These are phyloP conservation scores for Umbelopsis sp. DNA, from an alignment of 371 early-diverging fungal species.

Conservation along the genomic window DNA sequence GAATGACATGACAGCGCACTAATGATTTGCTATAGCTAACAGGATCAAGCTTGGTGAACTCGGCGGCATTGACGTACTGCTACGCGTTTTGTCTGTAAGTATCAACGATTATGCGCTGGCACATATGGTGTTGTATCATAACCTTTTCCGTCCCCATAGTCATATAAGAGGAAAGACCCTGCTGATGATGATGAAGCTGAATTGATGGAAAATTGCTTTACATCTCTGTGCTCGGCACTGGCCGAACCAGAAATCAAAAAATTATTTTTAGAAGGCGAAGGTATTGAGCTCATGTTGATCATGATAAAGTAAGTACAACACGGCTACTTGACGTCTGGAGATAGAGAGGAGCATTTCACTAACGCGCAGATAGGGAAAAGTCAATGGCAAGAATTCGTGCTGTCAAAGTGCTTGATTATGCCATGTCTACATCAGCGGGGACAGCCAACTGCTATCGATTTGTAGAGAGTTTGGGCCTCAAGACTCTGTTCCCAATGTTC, in stretches of 20 bases:
- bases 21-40: slow-evolving; percentile 47
- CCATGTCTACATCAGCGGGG: slow-evolving; percentile 65
- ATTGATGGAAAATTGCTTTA: slow-evolving; percentile 89
- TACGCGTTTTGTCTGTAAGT: slow-evolving; percentile 65
- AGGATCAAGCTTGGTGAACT: slow-evolving; percentile 63
- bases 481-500: slow-evolving; percentile 78
- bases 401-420: slow-evolving; percentile 87
- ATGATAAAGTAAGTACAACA: slow-evolving; percentile 68
- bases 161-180: slow-evolving; percentile 80
- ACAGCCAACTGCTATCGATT: slow-evolving; percentile 65
- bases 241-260: slow-evolving; percentile 66
- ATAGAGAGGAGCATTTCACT: not conserved
- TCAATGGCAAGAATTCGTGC: slow-evolving; percentile 81
- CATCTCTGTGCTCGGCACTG: slow-evolving; percentile 71
- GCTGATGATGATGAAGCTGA: slow-evolving; percentile 84
- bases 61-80: slow-evolving; percentile 76
- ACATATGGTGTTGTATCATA: not conserved
- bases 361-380: slow-evolving; percentile 60
- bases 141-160: slow-evolving; percentile 24
- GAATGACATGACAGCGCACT: not conserved
- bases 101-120: no score
- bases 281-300: slow-evolving; percentile 90
- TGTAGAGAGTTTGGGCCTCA: slow-evolving; percentile 80
- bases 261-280: slow-evolving; percentile 81
- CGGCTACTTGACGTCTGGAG: not conserved